A percentile compares a stretch with the other conserved stretches of the same genome.
Evolutionary conservation across 208 protist species (phyloP).

Genomic region (Blechomonas ayalai): DNA sequence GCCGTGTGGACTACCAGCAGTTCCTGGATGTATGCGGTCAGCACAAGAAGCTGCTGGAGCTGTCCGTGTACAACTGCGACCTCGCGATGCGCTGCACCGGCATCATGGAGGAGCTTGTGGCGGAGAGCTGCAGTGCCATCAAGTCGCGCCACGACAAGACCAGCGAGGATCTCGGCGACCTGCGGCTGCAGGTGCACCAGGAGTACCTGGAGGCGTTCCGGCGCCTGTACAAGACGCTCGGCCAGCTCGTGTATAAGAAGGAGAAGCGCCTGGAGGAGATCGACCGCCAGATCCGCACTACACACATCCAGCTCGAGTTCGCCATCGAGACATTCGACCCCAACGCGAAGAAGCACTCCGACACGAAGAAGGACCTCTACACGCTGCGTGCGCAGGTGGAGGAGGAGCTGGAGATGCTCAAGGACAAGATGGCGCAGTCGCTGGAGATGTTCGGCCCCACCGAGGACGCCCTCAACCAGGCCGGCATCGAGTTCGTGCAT

Average conservation of each 20-base stretch:
- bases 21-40: conserved; percentile 72
- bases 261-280: conserved; percentile 48
- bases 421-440: conserved; percentile 52
- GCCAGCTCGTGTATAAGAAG: conserved; percentile 74
- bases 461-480: conserved; percentile 61
- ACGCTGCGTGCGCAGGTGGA: conserved; percentile 60
- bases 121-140: conserved; percentile 59
- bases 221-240: conserved; percentile 68
- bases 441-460: conserved; percentile 65
- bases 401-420: conserved; percentile 51
- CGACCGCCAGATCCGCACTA: conserved; percentile 39
- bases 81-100: conserved; percentile 52
- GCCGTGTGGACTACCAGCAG: conserved; percentile 82
- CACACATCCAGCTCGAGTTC: conserved; percentile 65
- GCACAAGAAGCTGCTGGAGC: conserved; percentile 74
- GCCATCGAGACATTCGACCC: conserved; percentile 72
- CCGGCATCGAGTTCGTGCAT: conserved; percentile 42
- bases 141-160: conserved; percentile 74
- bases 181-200: conserved; percentile 57
- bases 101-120: conserved; percentile 66
- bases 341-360: conserved; percentile 64
- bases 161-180: conserved; percentile 44
- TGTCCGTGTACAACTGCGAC: conserved; percentile 80
- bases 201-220: conserved; percentile 67
- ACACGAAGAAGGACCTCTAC: conserved; percentile 56